Evolutionary conservation across 1,284 basidiomycete genomes (phyloP), one percentile per base, ranked within the genome.

Genomic region (Vanrija sp.): DNA sequence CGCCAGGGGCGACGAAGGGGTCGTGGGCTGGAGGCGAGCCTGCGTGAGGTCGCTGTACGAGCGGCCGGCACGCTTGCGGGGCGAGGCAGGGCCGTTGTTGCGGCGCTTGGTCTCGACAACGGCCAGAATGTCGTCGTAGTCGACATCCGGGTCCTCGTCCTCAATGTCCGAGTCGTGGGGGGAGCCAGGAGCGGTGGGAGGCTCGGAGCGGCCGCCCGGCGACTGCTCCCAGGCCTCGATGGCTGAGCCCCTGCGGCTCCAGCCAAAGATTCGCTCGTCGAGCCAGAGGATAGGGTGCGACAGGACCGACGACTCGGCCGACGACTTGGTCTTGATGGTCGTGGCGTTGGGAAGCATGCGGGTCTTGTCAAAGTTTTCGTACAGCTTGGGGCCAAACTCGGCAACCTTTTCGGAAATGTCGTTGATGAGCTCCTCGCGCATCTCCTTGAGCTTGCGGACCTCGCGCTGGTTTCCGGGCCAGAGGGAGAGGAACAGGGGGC

Each of bases 331-430:
- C 27, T 87, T 23, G 89, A 89, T 3, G 85, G 89, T 85, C 3
- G 89, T 82, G 16, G 89, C 87, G 14, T 90, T 88, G 3, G 89
- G 84, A 23, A 93, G 76, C 59, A 95, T 89, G 15, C 90, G 85
- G 67, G 83, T 84, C 86, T 91, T 80, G 63, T 93, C 82, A 68
- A 97, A 97, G 73, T 97, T 89, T 38, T 88, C 86, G 66, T 88
- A 96, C 42, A 96, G 66, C 63, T 86, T 82, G 0, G 93, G 93
- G 2, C 91, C 93, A 64, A 90, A 78, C 57, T 90, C 85, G 71
- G 92, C 89, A 68, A 98, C 97, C 22, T 95, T 80, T 46, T 85
- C 85, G 19, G 86, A 87, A 20, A 98, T 84, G 75, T 98, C 90
- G 64, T 90, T 88, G 1, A 91, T 82, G 27, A 99, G 82, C 41